Conservation (phyloP, 2,329 filamentous ascomycete species). For the Neopestalotiopsis sp. region DNA sequence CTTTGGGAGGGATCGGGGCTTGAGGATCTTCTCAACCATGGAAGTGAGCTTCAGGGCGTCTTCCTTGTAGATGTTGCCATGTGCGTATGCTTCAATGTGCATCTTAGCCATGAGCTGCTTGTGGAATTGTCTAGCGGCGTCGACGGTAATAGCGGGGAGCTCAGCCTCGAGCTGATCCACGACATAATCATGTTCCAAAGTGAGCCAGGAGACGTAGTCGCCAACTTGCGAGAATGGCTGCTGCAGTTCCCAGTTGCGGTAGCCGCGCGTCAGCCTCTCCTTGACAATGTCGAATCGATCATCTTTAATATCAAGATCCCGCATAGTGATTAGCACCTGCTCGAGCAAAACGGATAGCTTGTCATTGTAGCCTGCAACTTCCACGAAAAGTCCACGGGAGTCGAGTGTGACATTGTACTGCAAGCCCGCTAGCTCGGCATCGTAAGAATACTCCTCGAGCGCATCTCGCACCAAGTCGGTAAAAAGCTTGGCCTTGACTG, state of each 20-base stretch:
- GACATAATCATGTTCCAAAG: slow-evolving; percentile 75
- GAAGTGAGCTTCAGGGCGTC: slow-evolving; percentile 87
- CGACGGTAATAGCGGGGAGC: slow-evolving; percentile 73
- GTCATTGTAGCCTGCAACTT: slow-evolving; percentile 92
- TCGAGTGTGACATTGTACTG: slow-evolving; percentile 80
- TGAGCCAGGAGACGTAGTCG: slow-evolving; percentile 82
- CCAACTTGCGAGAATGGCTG: slow-evolving; percentile 90
- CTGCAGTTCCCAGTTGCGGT: slow-evolving; percentile 86
- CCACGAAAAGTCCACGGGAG: slow-evolving; percentile 75
- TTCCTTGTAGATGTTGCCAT: slow-evolving; percentile 94
- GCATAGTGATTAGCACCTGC: slow-evolving; percentile 83
- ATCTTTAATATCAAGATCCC: slow-evolving; percentile 81
- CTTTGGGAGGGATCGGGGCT: slow-evolving; percentile 73
- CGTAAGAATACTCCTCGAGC: slow-evolving; percentile 91
- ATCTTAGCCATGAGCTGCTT: slow-evolving; percentile 81
- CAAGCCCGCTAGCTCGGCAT: slow-evolving; percentile 90
- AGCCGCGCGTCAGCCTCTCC: slow-evolving; percentile 76
- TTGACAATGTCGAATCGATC: slow-evolving; percentile 92
- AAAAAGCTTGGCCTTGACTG: slow-evolving; percentile 79
- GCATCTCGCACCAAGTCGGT: slow-evolving; percentile 87
- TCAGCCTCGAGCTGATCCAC: slow-evolving; percentile 82
- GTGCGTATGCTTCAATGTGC: slow-evolving; percentile 85
- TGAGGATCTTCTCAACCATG: slow-evolving; percentile 78
- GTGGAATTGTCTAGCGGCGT: slow-evolving; percentile 78
- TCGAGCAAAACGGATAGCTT: slow-evolving; percentile 91